Conservation (phyloP, 805 yeast species). For the Kuraishia capsulata region DNA sequence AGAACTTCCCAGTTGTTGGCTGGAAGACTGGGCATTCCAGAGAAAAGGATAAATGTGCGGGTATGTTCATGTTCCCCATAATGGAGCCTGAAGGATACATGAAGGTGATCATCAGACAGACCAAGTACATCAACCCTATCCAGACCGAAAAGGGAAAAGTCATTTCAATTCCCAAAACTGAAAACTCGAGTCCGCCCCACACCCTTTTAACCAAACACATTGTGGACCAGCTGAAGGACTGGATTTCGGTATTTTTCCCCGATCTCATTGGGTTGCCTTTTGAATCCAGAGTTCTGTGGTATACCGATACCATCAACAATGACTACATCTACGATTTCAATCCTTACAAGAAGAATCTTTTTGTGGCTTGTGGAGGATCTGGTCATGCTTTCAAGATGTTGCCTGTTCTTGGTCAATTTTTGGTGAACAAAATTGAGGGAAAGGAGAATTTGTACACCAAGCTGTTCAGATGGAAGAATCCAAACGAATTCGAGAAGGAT, state of each 20-base stretch:
- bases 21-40: slow-evolving; percentile 25
- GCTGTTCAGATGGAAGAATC: slow-evolving; percentile 24
- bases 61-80: slow-evolving; percentile 25
- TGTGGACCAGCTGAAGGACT: slow-evolving; percentile 16
- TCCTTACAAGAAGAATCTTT: slow-evolving; percentile 18
- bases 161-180: slow-evolving; percentile 22
- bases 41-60: slow-evolving; percentile 20
- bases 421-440: slow-evolving; percentile 24
- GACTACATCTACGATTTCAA: slow-evolving; percentile 22
- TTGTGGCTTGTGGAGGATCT: slow-evolving; percentile 26
- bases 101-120: slow-evolving; percentile 26
- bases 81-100: slow-evolving; percentile 25
- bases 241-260: slow-evolving; percentile 17
- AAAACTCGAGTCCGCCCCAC: slow-evolving; percentile 14
- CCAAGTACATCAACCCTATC: slow-evolving; percentile 24
- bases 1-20: slow-evolving; percentile 22
- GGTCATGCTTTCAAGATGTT: slow-evolving; percentile 27
- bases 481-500: slow-evolving; percentile 14
- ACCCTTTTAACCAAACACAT: slow-evolving; percentile 16
- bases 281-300: slow-evolving; percentile 20
- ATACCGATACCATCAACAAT: slow-evolving; percentile 23
- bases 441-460: slow-evolving; percentile 19
- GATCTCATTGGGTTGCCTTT: slow-evolving; percentile 15
- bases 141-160: slow-evolving; percentile 10
- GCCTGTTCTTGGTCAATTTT: slow-evolving; percentile 21